phyloP scores from a whole-genome alignment of 164 flowering plant species.

The Hamamelis virginiana region DNA sequence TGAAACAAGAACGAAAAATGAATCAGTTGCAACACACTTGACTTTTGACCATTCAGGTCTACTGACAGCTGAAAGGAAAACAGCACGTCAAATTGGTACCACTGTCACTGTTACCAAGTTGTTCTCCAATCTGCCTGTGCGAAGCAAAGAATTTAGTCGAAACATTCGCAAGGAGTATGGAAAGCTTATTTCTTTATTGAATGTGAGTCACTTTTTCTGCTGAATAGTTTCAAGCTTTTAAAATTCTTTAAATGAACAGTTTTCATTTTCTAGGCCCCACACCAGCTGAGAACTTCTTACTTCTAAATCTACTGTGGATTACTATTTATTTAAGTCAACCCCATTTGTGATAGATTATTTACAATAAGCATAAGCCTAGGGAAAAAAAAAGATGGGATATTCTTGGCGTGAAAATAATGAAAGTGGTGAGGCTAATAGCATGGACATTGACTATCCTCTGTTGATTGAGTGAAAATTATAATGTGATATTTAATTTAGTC shows the following conservation, averaged over 20 bases:
- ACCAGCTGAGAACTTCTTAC: no score
- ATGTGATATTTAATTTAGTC: no score
- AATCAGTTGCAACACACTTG: slow-evolving; percentile 80
- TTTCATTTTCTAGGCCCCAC: no score
- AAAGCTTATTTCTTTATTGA: slow-evolving; percentile 78
- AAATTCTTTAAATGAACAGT: neutral
- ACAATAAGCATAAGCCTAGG: no score
- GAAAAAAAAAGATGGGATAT: no score
- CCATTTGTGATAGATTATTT: no score
- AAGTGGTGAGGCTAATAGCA: no score
- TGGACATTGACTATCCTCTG: no score
- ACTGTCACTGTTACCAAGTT: slow-evolving; percentile 85
- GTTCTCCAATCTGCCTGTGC: slow-evolving; percentile 82
- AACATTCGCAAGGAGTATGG: slow-evolving; percentile 93
- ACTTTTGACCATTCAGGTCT: slow-evolving; percentile 79
- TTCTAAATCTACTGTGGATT: no score
- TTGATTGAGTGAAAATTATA: no score
- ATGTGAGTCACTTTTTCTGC: slow-evolving; percentile 51
- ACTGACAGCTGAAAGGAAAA: slow-evolving; percentile 71
- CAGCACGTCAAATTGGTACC: slow-evolving; percentile 89
- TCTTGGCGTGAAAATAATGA: no score
- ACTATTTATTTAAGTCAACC: no score
- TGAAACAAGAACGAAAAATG: slow-evolving; percentile 85
- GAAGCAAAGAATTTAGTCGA: slow-evolving; percentile 87
- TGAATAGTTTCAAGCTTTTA: neutral